phyloP scores from a whole-genome alignment of 371 early-diverging fungal genomes.

The Chytridium lagenaria region DNA sequence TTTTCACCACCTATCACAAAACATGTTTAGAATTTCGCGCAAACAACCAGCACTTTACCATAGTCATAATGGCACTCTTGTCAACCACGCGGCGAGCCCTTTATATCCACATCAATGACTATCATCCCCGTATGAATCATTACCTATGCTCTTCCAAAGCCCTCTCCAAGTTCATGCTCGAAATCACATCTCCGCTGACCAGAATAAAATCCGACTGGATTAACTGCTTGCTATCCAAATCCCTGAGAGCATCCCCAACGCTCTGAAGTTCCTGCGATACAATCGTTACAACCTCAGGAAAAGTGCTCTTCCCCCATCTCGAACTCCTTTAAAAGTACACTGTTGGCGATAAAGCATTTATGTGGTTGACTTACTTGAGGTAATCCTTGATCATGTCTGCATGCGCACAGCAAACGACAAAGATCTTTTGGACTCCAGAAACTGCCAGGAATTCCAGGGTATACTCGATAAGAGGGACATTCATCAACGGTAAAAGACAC shows the following conservation, averaged over 20 bases:
- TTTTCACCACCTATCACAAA: slow-evolving; percentile 42
- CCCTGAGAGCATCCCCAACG: slow-evolving; percentile 94
- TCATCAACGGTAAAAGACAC: slow-evolving; percentile 93
- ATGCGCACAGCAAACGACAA: slow-evolving; percentile 84
- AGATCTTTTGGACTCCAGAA: slow-evolving; percentile 85
- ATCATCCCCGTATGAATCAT: neutral
- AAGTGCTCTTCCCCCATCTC: slow-evolving; percentile 67
- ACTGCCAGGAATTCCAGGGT: slow-evolving; percentile 88
- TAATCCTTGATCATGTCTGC: slow-evolving; percentile 82
- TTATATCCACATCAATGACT: neutral
- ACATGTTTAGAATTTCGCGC: neutral
- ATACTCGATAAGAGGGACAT: slow-evolving; percentile 94
- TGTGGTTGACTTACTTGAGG: slow-evolving; percentile 61
- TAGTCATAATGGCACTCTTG: slow-evolving; percentile 92
- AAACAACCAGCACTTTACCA: slow-evolving; percentile 57
- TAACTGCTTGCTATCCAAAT: slow-evolving; percentile 74
- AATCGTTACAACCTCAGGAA: slow-evolving; percentile 73
- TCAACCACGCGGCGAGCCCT: slow-evolving; percentile 67
- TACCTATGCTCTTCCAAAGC: slow-evolving; percentile 81
- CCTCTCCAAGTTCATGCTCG: slow-evolving; percentile 82
- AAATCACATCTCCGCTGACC: slow-evolving; percentile 87
- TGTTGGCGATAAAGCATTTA: neutral
- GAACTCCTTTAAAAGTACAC: slow-evolving; percentile 57
- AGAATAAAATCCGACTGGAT: slow-evolving; percentile 90
- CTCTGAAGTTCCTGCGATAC: slow-evolving; percentile 79